A percentile compares a stretch with the other conserved stretches of the same genome.
phyloP scores from a whole-genome alignment of 2,329 filamentous ascomycete species.

The Trichoderma oligosporum region DNA sequence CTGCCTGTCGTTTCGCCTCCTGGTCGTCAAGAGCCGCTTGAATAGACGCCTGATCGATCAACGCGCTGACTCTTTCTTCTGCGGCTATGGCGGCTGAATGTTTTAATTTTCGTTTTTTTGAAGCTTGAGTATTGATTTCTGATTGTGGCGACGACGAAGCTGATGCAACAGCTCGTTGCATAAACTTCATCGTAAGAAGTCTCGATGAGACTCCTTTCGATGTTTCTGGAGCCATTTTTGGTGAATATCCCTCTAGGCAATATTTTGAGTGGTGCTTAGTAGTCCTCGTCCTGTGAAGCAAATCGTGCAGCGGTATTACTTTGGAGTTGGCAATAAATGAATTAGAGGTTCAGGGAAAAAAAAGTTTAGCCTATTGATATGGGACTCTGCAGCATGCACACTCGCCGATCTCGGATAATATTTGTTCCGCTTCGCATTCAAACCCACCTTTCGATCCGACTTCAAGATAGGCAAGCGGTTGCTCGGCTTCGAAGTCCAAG shows the following conservation, averaged over 20 bases:
- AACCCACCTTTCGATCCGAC: constrained; percentile 4
- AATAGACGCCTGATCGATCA: constrained; percentile 56
- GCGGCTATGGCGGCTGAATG: constrained; percentile 28
- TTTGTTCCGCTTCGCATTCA: constrained; percentile 9
- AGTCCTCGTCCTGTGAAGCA: not conserved
- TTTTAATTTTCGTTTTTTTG: constrained; percentile 60
- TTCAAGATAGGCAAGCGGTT: not conserved
- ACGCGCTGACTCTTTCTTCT: constrained; percentile 35
- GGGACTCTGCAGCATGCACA: not conserved
- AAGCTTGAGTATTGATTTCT: constrained; percentile 43
- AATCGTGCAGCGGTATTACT: not conserved
- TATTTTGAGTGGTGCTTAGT: not conserved
- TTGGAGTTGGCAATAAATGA: not conserved
- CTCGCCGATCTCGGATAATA: constrained; percentile 1
- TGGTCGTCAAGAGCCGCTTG: constrained; percentile 62
- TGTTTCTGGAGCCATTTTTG: constrained; percentile 47
- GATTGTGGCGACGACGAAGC: constrained; percentile 43
- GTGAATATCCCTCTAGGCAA: not conserved
- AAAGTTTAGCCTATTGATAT: constrained; percentile 7
- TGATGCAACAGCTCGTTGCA: constrained; percentile 78
- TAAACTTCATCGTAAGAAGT: constrained; percentile 94
- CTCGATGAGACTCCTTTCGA: constrained; percentile 75
- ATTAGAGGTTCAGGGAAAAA: not conserved
- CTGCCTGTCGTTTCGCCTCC: constrained; percentile 60
- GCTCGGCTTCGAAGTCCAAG: constrained; percentile 11